These are phyloP conservation scores for Lasiosphaeria ovina DNA, from an alignment of 495 filamentous ascomycete species.

Conservation along the genomic window DNA sequence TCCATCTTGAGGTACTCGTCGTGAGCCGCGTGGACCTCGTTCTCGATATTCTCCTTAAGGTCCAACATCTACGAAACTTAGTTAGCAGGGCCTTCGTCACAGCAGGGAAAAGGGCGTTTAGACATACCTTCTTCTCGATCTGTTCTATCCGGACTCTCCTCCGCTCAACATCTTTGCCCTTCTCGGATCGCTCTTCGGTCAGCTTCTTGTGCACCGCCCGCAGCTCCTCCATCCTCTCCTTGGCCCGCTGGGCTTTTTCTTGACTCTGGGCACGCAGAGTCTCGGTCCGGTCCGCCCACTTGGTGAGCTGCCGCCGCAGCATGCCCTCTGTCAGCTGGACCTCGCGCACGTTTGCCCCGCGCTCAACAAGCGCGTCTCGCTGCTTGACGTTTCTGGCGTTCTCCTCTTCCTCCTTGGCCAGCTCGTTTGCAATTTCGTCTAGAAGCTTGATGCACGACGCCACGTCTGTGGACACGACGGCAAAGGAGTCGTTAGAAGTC, in stretches of 20 bases:
- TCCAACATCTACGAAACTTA: conserved; percentile 73
- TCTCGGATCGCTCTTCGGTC: conserved; percentile 79
- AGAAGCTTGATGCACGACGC: conserved; percentile 81
- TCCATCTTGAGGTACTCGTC: conserved; percentile 96
- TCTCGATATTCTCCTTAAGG: conserved; percentile 94
- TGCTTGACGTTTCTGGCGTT: conserved; percentile 72
- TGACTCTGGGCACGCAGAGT: conserved; percentile 72
- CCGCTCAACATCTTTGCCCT: conserved; percentile 86
- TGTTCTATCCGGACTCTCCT: conserved; percentile 90
- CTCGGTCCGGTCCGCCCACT: conserved; percentile 82
- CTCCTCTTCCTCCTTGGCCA: conserved; percentile 89
- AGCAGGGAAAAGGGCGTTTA: conserved; percentile 7
- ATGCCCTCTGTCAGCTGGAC: conserved; percentile 83
- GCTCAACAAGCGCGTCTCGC: conserved; percentile 80
- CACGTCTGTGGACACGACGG: conserved; percentile 78
- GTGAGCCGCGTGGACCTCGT: conserved; percentile 79
- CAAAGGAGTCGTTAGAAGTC: conserved; percentile 85
- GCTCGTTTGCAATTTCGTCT: conserved; percentile 77
- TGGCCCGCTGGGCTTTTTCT: conserved; percentile 74
- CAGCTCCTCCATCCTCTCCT: conserved; percentile 86
- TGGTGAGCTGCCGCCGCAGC: conserved; percentile 76
- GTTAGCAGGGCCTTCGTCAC: too few species aligned
- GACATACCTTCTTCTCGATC: conserved; percentile 92
- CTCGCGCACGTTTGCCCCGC: conserved; percentile 83
- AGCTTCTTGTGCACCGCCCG: conserved; percentile 75